Evolutionary conservation across 805 yeast genomes (phyloP).

Genomic region (Danielozyma ontarioensis): DNA sequence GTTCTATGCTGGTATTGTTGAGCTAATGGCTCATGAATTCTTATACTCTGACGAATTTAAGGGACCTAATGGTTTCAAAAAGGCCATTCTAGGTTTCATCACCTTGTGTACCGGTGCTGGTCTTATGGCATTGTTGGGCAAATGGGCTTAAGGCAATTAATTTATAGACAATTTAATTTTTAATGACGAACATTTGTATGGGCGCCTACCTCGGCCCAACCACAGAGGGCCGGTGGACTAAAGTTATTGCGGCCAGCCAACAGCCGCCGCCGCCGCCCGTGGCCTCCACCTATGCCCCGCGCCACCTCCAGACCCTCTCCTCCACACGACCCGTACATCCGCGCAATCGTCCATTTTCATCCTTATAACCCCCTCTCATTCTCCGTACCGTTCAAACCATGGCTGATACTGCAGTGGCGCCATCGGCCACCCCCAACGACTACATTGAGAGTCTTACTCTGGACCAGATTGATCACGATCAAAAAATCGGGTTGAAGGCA

Average conservation of each 20-base stretch:
- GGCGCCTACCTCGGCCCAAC: too few relatives aligned
- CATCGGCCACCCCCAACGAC: conserved; percentile 37
- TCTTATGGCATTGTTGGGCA: conserved; percentile 70
- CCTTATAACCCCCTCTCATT: too few relatives aligned
- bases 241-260: too few relatives aligned
- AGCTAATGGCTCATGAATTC: conserved; percentile 36
- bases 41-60: conserved; percentile 41
- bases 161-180: too few relatives aligned
- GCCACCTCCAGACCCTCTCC: too few relatives aligned
- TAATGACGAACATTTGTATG: neutral
- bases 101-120: conserved; percentile 66
- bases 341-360: too few relatives aligned
- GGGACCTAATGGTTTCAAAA: conserved; percentile 49
- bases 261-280: too few relatives aligned
- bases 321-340: too few relatives aligned
- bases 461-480: conserved; percentile 52
- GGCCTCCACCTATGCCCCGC: too few relatives aligned
- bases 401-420: conserved; percentile 16
- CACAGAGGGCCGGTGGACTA: too few relatives aligned
- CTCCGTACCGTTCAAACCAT: too few relatives aligned
- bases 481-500: conserved; percentile 70
- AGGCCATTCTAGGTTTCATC: conserved; percentile 47
- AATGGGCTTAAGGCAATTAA: conserved; percentile 49
- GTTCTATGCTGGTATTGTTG: conserved; percentile 31
- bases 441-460: conserved; percentile 35